A percentile compares a stretch with the other conserved stretches of the same genome.
phyloP scores from a whole-genome alignment of 805 yeast species.

The Myxozyma neotropica region DNA sequence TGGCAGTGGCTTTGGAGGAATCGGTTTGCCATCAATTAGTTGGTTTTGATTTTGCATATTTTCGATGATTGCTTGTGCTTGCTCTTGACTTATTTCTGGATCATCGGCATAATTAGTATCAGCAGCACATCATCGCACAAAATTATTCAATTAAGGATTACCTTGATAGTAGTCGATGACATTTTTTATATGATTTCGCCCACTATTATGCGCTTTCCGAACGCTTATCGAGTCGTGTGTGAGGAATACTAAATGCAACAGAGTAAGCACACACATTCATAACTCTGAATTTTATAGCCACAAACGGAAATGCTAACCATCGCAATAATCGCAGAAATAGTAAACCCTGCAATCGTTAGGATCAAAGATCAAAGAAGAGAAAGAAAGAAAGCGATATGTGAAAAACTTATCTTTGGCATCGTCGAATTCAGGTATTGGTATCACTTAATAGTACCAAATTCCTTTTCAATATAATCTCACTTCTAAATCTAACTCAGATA shows the following conservation, averaged over 20 bases:
- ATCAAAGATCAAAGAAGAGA: not conserved
- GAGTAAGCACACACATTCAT: no score
- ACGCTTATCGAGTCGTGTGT: conserved; percentile 91
- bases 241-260: conserved; percentile 53
- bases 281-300: no score
- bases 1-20: conserved; percentile 18
- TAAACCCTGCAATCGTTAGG: conserved; percentile 11
- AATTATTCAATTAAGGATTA: conserved; percentile 30
- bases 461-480: no score
- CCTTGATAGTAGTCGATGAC: conserved; percentile 76
- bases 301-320: conserved; percentile 50
- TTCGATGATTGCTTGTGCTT: conserved; percentile 33
- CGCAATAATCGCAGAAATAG: conserved; percentile 73
- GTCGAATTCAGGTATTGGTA: not conserved
- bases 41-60: conserved; percentile 20
- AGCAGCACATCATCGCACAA: not conserved
- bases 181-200: conserved; percentile 70
- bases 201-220: conserved; percentile 74
- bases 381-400: not conserved
- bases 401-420: conserved; percentile 10
- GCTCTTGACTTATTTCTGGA: conserved; percentile 32
- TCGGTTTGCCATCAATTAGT: conserved; percentile 11
- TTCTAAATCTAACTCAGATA: not conserved
- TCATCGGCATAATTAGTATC: no score
- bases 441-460: not conserved